Base-by-base conservation (phyloP, 2,329 filamentous ascomycete genomes). In the Metarhizium album region DNA sequence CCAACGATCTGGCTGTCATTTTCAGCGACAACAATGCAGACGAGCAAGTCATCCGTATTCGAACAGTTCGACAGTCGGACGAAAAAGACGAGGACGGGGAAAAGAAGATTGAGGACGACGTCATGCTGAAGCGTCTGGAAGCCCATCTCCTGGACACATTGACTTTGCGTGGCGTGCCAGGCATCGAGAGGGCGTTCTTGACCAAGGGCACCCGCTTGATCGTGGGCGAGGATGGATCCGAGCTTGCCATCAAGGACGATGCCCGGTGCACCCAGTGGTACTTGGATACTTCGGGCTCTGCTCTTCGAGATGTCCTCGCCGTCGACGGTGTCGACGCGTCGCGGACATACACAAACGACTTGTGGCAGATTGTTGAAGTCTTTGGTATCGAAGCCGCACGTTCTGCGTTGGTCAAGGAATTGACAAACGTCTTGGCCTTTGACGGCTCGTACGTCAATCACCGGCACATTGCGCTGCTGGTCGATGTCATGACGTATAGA, bases 371-470 rank as follows among this genome's bases (percentile, higher is more conserved):
- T 59, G 86, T 96, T 43, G 86, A 91, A 57, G 89, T 95, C 9
- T 93, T 98, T 56, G 93, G 93, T 65, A 98, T 98, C 56, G 93
- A 98, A 66, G 94, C 90, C 57, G 90, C 90, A 54, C 86, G 93
- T 62, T 82, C 86, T 46, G 87, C 90, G 49, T 76, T 98, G 52
- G 82, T 95, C 59, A 84, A 86, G 54, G 94, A 98, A 66, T 71
- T 98, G 75, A 89, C 86, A 29, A 84, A 89, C 62, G 93, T 99
- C 65, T 72, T 99, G 73, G 90, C 93, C 24, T 98, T 98, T 66
- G 93, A 97, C 66, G 94, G 94, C 79, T 97, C 93, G 14, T 98
- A 98, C 67, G 93, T 98, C 78, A 98, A 98, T 68, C 90, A 97
- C 72, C 90, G 93, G 62, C 93, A 98, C 74, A 83, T 98, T 74